Evolutionary conservation across 306 rosid genomes (phyloP), one percentile per base, ranked within the genome.

Genomic region (Citrullus amarus): DNA sequence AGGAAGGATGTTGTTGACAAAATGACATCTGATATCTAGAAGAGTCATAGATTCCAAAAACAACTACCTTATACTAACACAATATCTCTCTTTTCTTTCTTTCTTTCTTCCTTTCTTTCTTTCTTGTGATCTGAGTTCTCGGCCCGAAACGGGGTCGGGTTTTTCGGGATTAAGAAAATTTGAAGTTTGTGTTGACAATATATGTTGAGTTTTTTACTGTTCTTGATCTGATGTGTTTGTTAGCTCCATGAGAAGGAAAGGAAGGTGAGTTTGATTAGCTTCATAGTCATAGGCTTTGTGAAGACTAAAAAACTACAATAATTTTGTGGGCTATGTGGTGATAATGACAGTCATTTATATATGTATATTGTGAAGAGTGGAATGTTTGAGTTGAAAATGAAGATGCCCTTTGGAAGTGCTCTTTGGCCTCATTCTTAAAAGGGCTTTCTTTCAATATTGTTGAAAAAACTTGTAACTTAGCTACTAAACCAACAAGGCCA

Each of bases 221-320:
- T 10, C 10, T 65, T 8, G 25, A 16, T 34, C 8, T 34, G 22
- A 34, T 65, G 71, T 65, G 25, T 65, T 65, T 65, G 46, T 38
- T 48, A 14, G 20, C 22, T 4, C 22, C 41, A 9, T 30, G 30
- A 68, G 32, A 41, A 22, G 53, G 6, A 25, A 44, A 3, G 57
- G 20, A 6, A 53, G 57, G 57, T 53, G 13, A 25, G 17, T 14
- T 71, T 12, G 38, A 53, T 53, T 53, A 53, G 57, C 3, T 53
- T 53, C 57, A 16, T 53, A 66, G 38, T 30, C 77, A 72, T 72
- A 72, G 77, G 25, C 77, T 72, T 72, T 48, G 25, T 5, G 60
- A 50, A 72, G 77, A 72, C 77, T 48, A 48, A 72, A 72, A 72
- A 70, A 72, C 76, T 71, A 22, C 39, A 48, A 71, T 71, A 71